phyloP scores from a whole-genome alignment of 192 early-diverging fungal genomes.

The Dissophora globulifera region DNA sequence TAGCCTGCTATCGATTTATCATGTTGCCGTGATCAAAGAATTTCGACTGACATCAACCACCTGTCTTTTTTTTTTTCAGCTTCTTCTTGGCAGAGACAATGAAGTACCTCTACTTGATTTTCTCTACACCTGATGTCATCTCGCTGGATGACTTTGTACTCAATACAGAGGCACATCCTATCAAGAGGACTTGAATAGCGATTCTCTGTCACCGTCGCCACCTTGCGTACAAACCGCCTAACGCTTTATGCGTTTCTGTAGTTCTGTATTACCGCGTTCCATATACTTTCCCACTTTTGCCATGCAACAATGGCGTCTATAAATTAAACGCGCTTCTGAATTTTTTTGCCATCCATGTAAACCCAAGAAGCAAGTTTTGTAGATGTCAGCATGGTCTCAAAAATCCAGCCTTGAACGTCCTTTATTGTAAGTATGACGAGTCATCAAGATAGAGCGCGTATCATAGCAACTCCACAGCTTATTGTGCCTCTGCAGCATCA shows the following conservation, averaged over 20 bases:
- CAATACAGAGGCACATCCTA: slow-evolving; percentile 95
- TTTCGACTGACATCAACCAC: neutral
- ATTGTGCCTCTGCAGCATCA: slow-evolving; percentile 21
- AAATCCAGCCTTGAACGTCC: no score
- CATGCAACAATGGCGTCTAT: neutral
- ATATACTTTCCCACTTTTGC: slow-evolving; percentile 5
- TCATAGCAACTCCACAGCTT: neutral
- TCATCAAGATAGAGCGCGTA: no score
- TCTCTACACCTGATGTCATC: slow-evolving; percentile 68
- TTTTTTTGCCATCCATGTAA: neutral
- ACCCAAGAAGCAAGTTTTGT: no score
- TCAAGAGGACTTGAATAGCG: slow-evolving; percentile 56
- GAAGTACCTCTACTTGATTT: slow-evolving; percentile 95
- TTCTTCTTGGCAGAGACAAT: slow-evolving; percentile 97
- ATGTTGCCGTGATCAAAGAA: neutral
- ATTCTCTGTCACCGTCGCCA: no score
- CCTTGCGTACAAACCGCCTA: no score
- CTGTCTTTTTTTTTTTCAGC: slow-evolving; percentile 31
- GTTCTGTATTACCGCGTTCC: no score
- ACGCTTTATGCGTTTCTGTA: no score
- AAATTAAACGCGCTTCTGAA: neutral
- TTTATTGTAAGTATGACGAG: no score
- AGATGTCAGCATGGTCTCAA: no score
- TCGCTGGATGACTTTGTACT: slow-evolving; percentile 88
- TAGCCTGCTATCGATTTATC: neutral